phyloP scores from a whole-genome alignment of 2,329 filamentous ascomycete genomes.

The Teratosphaeria zuluensis region DNA sequence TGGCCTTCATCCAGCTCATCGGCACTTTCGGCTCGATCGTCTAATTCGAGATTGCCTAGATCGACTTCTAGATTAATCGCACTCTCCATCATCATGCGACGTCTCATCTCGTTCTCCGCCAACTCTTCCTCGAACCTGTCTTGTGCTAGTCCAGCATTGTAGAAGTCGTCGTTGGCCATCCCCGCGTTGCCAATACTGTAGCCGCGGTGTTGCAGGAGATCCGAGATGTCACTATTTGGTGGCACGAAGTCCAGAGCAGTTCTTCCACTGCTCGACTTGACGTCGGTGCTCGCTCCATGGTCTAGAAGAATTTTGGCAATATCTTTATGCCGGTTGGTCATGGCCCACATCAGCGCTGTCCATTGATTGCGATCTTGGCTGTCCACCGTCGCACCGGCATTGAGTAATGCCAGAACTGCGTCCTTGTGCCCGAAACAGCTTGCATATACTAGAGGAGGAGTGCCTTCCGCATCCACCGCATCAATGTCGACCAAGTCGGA shows the following conservation, averaged over 20 bases:
- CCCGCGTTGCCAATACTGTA: conserved; percentile 78
- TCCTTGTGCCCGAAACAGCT: conserved; percentile 95
- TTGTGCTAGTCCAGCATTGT: conserved; percentile 82
- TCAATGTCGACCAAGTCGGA: conserved; percentile 75
- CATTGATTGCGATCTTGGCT: conserved; percentile 92
- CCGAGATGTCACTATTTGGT: conserved; percentile 91
- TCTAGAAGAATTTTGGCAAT: conserved; percentile 91
- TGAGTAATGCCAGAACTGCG: conserved; percentile 73
- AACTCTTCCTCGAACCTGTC: conserved; percentile 95
- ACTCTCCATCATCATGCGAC: conserved; percentile 98
- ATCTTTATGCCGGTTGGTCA: conserved; percentile 94
- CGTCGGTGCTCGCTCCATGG: conserved; percentile 87
- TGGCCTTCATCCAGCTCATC: conserved; percentile 84
- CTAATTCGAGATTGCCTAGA: conserved; percentile 85
- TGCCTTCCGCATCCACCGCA: conserved; percentile 84
- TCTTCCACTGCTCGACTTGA: conserved; percentile 86
- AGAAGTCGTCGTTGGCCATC: conserved; percentile 73
- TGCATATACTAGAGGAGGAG: conserved; percentile 91
- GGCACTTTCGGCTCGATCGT: conserved; percentile 84
- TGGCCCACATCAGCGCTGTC: conserved; percentile 98
- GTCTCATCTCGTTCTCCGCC: conserved; percentile 89
- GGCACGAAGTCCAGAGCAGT: conserved; percentile 94
- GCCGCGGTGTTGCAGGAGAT: conserved; percentile 87
- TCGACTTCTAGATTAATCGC: conserved; percentile 95
- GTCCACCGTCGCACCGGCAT: conserved; percentile 81